phyloP scores from a whole-genome alignment of 1,139 yeast genomes.

The Pichia sp. region DNA sequence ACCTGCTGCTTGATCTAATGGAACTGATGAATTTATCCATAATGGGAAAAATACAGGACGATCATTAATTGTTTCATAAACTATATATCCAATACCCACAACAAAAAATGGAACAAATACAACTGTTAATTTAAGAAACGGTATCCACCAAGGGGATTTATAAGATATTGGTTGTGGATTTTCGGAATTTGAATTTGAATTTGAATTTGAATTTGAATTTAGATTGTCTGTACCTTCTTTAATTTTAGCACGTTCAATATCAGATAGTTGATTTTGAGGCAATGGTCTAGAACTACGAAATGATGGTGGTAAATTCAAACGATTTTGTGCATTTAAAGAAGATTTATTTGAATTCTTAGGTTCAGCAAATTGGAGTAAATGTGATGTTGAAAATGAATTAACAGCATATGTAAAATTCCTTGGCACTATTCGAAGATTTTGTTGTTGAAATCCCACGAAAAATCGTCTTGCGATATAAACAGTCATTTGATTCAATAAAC shows the following conservation, averaged over 20 bases:
- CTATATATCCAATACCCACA: constrained; percentile 22
- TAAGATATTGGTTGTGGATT: constrained; percentile 2
- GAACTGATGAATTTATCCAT: constrained; percentile 24
- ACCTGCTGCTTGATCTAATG: constrained; percentile 24
- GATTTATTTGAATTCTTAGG: neutral
- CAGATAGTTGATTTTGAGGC: constrained; percentile 13
- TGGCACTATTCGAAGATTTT: too few relatives aligned
- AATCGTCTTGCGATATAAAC: too few relatives aligned
- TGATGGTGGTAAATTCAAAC: constrained; percentile 16
- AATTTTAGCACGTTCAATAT: constrained; percentile 11
- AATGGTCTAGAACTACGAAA: constrained; percentile 14
- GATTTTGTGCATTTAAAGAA: neutral
- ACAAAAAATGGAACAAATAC: constrained; percentile 15
- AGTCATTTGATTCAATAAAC: too few relatives aligned
- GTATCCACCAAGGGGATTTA: constrained; percentile 16
- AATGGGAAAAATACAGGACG: constrained; percentile 28
- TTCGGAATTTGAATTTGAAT: neutral
- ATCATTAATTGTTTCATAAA: constrained; percentile 24
- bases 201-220: too few relatives aligned
- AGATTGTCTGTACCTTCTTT: neutral
- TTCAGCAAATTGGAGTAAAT: too few relatives aligned
- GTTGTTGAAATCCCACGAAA: too few relatives aligned
- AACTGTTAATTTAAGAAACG: constrained; percentile 13
- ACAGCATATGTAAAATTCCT: too few relatives aligned
- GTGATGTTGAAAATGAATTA: too few relatives aligned